Conservation (phyloP, 2,329 filamentous ascomycete genomes). For the Phialocephala sp. region DNA sequence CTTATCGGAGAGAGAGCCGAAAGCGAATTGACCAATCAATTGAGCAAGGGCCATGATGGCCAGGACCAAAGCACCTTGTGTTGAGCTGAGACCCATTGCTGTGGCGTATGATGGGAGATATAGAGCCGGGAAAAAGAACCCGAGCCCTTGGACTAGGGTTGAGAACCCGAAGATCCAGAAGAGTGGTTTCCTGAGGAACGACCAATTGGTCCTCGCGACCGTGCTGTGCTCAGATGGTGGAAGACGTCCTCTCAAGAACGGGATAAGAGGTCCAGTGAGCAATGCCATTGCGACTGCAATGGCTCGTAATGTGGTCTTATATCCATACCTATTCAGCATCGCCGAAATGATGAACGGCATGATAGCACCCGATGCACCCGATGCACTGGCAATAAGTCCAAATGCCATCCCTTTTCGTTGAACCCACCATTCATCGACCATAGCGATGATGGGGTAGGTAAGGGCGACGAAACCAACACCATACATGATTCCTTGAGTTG, state of each 20-base stretch:
- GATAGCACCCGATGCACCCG: constrained; percentile 56
- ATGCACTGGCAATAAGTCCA: constrained; percentile 56
- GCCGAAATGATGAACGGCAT: constrained; percentile 59
- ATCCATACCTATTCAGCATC: constrained; percentile 58
- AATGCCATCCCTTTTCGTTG: constrained; percentile 63
- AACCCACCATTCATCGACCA: constrained; percentile 68
- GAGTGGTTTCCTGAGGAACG: constrained; percentile 51
- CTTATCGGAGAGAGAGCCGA: constrained; percentile 57
- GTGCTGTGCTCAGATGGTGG: constrained; percentile 45
- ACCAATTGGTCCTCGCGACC: constrained; percentile 48
- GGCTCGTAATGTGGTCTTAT: constrained; percentile 59
- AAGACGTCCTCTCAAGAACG: constrained; percentile 61
- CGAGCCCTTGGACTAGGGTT: constrained; percentile 53
- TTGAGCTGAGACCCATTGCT: constrained; percentile 67
- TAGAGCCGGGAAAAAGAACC: constrained; percentile 56
- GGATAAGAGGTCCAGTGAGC: constrained; percentile 59
- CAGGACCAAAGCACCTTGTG: constrained; percentile 65
- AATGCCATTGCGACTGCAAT: constrained; percentile 57
- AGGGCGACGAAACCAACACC: constrained; percentile 61
- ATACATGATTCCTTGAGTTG: constrained; percentile 66
- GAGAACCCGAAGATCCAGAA: constrained; percentile 55
- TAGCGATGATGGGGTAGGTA: constrained; percentile 62
- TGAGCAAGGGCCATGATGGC: constrained; percentile 56
- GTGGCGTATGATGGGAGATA: constrained; percentile 71
- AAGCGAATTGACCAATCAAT: constrained; percentile 55